Conservation (phyloP, 768 basidiomycete species). For the Termitomyces sp. region DNA sequence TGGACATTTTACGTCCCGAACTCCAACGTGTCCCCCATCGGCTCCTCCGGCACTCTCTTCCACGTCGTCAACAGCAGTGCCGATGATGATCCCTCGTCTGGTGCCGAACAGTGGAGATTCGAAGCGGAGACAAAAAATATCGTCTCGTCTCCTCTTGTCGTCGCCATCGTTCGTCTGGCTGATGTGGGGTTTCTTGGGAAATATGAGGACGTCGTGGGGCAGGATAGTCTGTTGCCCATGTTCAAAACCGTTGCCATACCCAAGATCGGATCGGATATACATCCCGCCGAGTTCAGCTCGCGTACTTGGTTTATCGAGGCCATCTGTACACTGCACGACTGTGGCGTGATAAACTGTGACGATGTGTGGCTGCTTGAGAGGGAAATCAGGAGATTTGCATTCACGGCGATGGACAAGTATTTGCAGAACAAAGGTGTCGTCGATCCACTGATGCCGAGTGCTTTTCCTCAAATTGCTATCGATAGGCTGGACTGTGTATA, state of each 20-base stretch:
- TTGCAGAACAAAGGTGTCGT: constrained; percentile 35
- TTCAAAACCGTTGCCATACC: constrained; percentile 40
- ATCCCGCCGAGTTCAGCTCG: constrained; percentile 34
- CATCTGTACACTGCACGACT: constrained; percentile 40
- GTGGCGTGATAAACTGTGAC: constrained; percentile 40
- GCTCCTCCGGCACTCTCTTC: constrained; percentile 37
- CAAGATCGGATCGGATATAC: constrained; percentile 16
- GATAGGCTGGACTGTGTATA: constrained; percentile 28
- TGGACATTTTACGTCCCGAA: constrained; percentile 45
- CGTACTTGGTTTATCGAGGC: constrained; percentile 45
- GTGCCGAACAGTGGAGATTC: constrained; percentile 30
- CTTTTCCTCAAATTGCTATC: not conserved
- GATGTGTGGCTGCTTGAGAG: constrained; percentile 43
- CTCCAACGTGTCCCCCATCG: constrained; percentile 32
- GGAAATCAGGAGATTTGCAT: constrained; percentile 40
- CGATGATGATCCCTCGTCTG: constrained; percentile 6
- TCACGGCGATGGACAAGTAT: constrained; percentile 45
- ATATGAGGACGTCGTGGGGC: constrained; percentile 37
- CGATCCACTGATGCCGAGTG: not conserved
- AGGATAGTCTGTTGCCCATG: constrained; percentile 35
- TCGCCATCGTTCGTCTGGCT: constrained; percentile 37
- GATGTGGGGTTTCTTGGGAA: constrained; percentile 35
- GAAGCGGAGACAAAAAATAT: constrained; percentile 31
- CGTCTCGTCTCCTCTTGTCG: constrained; percentile 33
- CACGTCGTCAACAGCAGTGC: constrained; percentile 33